Evolutionary conservation across 2,329 filamentous ascomycete genomes (phyloP).

Genomic region (Mycosphaerelloides madeirae): DNA sequence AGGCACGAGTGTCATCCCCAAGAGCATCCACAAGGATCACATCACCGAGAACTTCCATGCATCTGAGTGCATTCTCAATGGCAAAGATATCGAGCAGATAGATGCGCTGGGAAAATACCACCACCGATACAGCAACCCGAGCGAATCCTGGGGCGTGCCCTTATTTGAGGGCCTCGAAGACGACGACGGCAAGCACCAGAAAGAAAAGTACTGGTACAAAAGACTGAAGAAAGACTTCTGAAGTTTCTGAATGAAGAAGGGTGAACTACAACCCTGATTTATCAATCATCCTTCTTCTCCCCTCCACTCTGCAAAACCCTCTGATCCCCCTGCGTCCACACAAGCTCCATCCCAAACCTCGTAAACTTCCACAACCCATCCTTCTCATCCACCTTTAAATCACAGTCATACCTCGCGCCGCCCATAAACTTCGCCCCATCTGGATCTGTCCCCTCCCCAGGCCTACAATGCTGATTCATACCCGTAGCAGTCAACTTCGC

Average conservation of each 20-base stretch:
- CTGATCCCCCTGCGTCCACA: slow-evolving; percentile 32
- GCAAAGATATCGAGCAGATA: slow-evolving; percentile 36
- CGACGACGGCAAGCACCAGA: slow-evolving; percentile 21
- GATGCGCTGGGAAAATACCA: slow-evolving; percentile 30
- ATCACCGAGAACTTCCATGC: slow-evolving; percentile 31
- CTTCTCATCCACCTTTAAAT: slow-evolving; percentile 28
- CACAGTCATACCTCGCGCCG: slow-evolving; percentile 29
- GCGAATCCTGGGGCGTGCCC: slow-evolving; percentile 34
- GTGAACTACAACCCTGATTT: no score
- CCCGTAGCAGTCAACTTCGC: slow-evolving; percentile 26
- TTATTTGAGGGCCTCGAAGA: slow-evolving; percentile 41
- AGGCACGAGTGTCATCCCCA: slow-evolving; percentile 51
- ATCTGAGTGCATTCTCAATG: slow-evolving; percentile 33
- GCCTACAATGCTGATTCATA: slow-evolving; percentile 28
- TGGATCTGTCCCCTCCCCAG: slow-evolving; percentile 25
- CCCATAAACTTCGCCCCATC: slow-evolving; percentile 18
- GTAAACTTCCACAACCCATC: slow-evolving; percentile 36
- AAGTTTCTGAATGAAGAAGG: no score
- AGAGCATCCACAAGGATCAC: slow-evolving; percentile 39
- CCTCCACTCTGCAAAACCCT: slow-evolving; percentile 1
- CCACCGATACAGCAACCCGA: slow-evolving; percentile 24
- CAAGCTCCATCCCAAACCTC: slow-evolving; percentile 27
- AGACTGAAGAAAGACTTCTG: no score
- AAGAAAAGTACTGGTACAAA: slow-evolving; percentile 6
- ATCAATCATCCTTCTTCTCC: no score